These are phyloP conservation scores for Cephalotrichum gorgonifer DNA, from an alignment of 2,329 filamentous ascomycete genomes.

Conservation along the genomic window DNA sequence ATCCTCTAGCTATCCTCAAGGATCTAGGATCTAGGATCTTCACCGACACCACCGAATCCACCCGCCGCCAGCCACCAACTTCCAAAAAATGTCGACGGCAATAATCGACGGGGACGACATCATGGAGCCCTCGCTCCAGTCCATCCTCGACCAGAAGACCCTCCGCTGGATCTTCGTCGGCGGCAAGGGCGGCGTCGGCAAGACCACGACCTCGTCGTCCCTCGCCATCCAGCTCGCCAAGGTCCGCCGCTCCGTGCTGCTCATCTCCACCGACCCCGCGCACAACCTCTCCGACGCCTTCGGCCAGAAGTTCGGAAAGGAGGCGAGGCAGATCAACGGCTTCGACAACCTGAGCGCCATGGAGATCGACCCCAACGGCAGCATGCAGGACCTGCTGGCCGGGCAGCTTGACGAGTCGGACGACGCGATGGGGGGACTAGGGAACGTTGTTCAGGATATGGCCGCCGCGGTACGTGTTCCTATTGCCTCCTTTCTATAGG, in stretches of 20 bases:
- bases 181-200: constrained; percentile 95
- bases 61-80: background rate
- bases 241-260: constrained; percentile 86
- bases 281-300: constrained; percentile 98
- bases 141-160: constrained; percentile 87
- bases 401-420: constrained; percentile 65
- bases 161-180: constrained; percentile 99
- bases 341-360: constrained; percentile 93
- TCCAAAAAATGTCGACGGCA: constrained; percentile 26
- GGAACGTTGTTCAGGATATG: constrained; percentile 97
- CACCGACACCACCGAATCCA: background rate
- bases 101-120: constrained; percentile 48
- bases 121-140: constrained; percentile 87
- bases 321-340: constrained; percentile 83
- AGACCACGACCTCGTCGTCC: constrained; percentile 98
- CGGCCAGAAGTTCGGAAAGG: constrained; percentile 98
- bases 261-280: constrained; percentile 96
- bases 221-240: constrained; percentile 95
- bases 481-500: constrained; percentile 1
- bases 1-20: no score
- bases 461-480: constrained; percentile 80
- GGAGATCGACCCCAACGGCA: constrained; percentile 98
- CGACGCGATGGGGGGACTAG: constrained; percentile 52
- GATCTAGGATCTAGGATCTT: no score
- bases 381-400: constrained; percentile 87